Evolutionary conservation across 192 early-diverging fungal species (phyloP).

Genomic region (Coemansia sp.): DNA sequence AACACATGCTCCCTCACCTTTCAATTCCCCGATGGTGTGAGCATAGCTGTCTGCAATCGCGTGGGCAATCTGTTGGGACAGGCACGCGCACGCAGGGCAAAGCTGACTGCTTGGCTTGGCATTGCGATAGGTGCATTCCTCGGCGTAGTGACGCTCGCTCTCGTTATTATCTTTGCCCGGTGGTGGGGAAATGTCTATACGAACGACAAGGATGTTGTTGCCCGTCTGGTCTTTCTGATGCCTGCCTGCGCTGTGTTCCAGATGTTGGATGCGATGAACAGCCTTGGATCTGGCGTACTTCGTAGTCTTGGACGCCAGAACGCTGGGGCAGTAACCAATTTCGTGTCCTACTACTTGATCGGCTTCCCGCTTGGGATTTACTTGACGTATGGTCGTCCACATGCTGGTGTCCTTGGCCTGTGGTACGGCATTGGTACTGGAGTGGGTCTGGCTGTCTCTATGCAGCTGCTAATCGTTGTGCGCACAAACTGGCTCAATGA

Average conservation of each 20-base stretch:
- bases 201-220: conserved; percentile 68
- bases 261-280: conserved; percentile 62
- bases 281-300: conserved; percentile 62
- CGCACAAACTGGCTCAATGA: conserved; percentile 41
- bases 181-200: conserved; percentile 66
- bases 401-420: conserved; percentile 48
- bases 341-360: conserved; percentile 59
- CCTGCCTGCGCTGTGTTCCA: conserved; percentile 82
- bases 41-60: conserved; percentile 59
- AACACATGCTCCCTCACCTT: conserved; percentile 59
- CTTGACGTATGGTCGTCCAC: conserved; percentile 52
- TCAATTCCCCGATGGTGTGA: conserved; percentile 60
- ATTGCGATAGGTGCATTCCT: conserved; percentile 17
- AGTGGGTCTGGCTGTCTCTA: conserved; percentile 32
- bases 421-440: conserved; percentile 52
- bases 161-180: conserved; percentile 26
- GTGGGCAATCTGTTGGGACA: conserved; percentile 61
- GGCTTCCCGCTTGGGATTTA: conserved; percentile 63
- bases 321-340: conserved; percentile 59
- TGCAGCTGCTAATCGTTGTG: conserved; percentile 41
- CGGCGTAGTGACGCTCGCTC: conserved; percentile 25
- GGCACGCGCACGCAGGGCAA: conserved; percentile 40
- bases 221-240: conserved; percentile 70
- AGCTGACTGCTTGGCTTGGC: conserved; percentile 39
- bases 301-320: conserved; percentile 60